phyloP scores from a whole-genome alignment of 2,329 filamentous ascomycete species.

The Fusarium ambrosium region DNA sequence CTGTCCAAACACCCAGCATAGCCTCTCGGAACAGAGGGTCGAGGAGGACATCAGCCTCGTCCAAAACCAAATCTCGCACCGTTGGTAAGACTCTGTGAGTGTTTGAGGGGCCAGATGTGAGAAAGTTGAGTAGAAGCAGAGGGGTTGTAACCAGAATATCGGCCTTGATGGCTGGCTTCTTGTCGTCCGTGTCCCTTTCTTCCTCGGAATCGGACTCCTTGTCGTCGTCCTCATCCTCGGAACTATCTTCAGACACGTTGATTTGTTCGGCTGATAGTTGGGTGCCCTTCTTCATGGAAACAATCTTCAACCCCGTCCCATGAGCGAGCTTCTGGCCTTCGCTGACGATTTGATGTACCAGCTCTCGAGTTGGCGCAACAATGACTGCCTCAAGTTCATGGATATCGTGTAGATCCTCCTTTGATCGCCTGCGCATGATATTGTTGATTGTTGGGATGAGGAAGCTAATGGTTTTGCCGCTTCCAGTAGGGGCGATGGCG shows the following conservation, averaged over 20 bases:
- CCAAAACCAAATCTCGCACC: constrained; percentile 82
- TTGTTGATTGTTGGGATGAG: constrained; percentile 87
- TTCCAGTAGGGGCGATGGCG: constrained; percentile 93
- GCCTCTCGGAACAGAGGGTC: constrained; percentile 92
- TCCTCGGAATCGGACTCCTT: constrained; percentile 56
- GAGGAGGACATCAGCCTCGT: constrained; percentile 95
- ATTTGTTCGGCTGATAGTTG: constrained; percentile 67
- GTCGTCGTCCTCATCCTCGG: constrained; percentile 53
- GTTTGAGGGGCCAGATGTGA: constrained; percentile 63
- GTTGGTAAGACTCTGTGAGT: constrained; percentile 69
- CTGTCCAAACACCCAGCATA: constrained; percentile 85
- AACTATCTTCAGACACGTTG: constrained; percentile 55
- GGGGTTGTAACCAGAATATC: constrained; percentile 60
- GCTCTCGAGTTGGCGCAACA: constrained; percentile 82
- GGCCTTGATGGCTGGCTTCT: constrained; percentile 50
- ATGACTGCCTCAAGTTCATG: constrained; percentile 76
- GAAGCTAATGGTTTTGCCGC: constrained; percentile 95
- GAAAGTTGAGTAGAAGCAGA: constrained; percentile 79
- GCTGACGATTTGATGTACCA: constrained; percentile 83
- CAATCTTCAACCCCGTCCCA: constrained; percentile 83
- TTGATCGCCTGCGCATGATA: constrained; percentile 71
- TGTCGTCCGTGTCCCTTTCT: constrained; percentile 38
- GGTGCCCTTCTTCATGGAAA: constrained; percentile 90
- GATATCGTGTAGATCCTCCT: constrained; percentile 54
- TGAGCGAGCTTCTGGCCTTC: constrained; percentile 86